Evolutionary conservation across 257 asterid genomes (phyloP), one percentile per base, ranked within the genome.

Genomic region (Cruciata laevipes): DNA sequence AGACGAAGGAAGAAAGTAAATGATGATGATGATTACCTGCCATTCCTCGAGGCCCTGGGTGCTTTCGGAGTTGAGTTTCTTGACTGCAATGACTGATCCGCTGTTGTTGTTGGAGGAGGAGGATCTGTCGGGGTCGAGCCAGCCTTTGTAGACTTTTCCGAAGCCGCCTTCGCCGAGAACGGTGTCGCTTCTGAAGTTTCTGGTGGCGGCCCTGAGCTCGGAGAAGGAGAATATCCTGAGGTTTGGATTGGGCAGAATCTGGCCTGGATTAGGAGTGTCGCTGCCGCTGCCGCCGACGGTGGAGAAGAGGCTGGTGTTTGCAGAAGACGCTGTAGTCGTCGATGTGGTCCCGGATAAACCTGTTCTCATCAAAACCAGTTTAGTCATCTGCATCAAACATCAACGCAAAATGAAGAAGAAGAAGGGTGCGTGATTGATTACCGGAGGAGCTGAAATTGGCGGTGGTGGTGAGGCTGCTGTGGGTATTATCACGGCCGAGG

Each of bases 101-200:
- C 72, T 76, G 4, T 23, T 63, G 60, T 38, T 7, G 49, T 11
- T 11, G 74, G 69, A 85, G 10, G 79, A 67, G 0, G 82, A 35
- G 57, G 79, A 73, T 77, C 79, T 86, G 20, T 83, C 88, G 17
- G 11, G 47, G 9, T 88, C 95, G 3, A 91, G 80, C 95, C 92
- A 91, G 23, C 98, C 98, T 72, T 87, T 91, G 87, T 84, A 87
- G 35, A 91, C 98, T 42, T 80, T 91, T 2, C 98, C 98, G 71
- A 91, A 91, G 21, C 96, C 98, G n/a, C 98, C 98, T 68, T 89
- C 98, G 27, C 96, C 98, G 13, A 91, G 81, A 65, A 91, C 89
- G 0, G 90, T 83, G 72, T 89, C 95, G 33, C n/a, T 72, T 67
- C 84, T 83, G 78, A 91, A 91, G 70, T 84, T 86, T 61, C 85